Evolutionary conservation across 257 asterid genomes (phyloP).

Genomic region (Solanum etuberosum): DNA sequence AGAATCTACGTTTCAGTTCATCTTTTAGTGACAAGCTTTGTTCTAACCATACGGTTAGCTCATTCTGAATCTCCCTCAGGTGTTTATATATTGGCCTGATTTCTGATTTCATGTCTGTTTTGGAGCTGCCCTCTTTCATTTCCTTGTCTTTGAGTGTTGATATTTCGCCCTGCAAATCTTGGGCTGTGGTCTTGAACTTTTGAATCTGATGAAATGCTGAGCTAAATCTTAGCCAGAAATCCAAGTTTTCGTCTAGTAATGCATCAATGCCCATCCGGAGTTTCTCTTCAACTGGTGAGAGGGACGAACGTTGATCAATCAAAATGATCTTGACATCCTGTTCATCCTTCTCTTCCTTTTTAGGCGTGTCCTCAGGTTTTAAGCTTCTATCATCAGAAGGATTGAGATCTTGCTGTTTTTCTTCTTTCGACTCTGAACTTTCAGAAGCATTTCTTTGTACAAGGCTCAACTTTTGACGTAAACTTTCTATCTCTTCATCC

Average conservation of each 20-base stretch:
- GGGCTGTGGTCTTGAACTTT: slow-evolving; percentile 63
- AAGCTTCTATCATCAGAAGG: slow-evolving; percentile 9
- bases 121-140: slow-evolving; percentile 33
- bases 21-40: slow-evolving; percentile 54
- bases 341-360: slow-evolving; percentile 11
- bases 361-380: slow-evolving; percentile 6
- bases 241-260: slow-evolving; percentile 73
- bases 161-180: slow-evolving; percentile 59
- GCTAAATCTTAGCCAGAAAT: slow-evolving; percentile 94
- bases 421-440: slow-evolving; percentile 6
- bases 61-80: slow-evolving; percentile 74
- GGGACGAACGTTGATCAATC: slow-evolving; percentile 9
- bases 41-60: slow-evolving; percentile 63
- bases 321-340: slow-evolving; percentile 18
- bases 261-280: slow-evolving; percentile 61
- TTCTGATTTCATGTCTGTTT: slow-evolving; percentile 47
- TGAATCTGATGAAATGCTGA: slow-evolving; percentile 75
- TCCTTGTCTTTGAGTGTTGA: slow-evolving; percentile 40
- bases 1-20: slow-evolving; percentile 52
- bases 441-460: slow-evolving; percentile 7
- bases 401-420: background rate
- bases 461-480: slow-evolving; percentile 29
- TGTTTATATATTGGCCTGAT: slow-evolving; percentile 73
- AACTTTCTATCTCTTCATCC: slow-evolving; percentile 59
- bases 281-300: slow-evolving; percentile 57